Evolutionary conservation across 108 stramenopile genomes (phyloP), one percentile per base, ranked within the genome.

Genomic region (Discostella pseudostelligera): DNA sequence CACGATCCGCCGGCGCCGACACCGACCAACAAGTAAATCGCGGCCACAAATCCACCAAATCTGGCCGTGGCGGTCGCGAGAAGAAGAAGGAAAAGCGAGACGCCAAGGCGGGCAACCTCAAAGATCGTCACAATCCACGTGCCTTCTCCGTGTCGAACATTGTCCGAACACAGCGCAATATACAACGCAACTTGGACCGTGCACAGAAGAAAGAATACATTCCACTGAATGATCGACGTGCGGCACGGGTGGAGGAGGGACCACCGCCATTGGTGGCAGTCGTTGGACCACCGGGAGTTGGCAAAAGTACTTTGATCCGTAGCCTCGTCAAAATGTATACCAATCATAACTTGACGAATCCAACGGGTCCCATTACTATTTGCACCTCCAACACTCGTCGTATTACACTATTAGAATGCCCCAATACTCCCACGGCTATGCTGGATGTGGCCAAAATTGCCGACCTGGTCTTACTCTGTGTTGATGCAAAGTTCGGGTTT

Each of bases 401-500:
- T 16, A 74, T 98, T 36, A 99, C 99, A 2, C 80, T 99, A 32
- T 60, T 98, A 32, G 99, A 99, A 76, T 97, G 96, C 70, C 97
- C 97, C 28, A 88, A 88, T 70, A 77, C 76, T 16, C 93, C 96
- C 70, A 82, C 95, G 22, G 94, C 93, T 28, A 97, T 98, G 98
- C 76, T 97, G 25, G 99, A 99, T 83, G 85, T 95, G 64, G 97
- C 97, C 66, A 99, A 99, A 73, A 87, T 98, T 10, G 97, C 98
- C 10, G 99, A 99, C 69, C 78, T 99, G 3, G 97, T 98, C 8
- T 72, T 99, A 26, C 71, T 99, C 10, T 88, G 94, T 36, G 95
- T 99, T 22, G 99, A 99, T 80, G 97, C 97, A 42, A 96, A 92
- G 67, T 98, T 95, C 70, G 99, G 99, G 0, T 98, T 99, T 67